Conservation (phyloP, 352 stramenopile genomes). For the Phytophthora chlamydospora region DNA sequence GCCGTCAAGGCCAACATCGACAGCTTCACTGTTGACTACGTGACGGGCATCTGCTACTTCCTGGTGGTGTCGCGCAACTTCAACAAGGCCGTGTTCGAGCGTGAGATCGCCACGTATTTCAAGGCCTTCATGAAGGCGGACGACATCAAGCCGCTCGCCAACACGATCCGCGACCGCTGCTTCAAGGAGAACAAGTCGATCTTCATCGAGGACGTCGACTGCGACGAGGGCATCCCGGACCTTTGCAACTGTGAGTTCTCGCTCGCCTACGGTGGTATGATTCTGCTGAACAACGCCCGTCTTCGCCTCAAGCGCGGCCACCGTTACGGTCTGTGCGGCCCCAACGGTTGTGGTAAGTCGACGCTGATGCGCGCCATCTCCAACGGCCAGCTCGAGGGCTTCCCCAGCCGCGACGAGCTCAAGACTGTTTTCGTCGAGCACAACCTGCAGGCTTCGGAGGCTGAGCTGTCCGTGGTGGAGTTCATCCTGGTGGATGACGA, state of each 20-base stretch:
- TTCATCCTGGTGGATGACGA: constrained; percentile 91
- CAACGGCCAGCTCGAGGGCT: constrained; percentile 95
- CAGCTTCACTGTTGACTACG: constrained; percentile 91
- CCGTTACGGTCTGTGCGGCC: constrained; percentile 95
- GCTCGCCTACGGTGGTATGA: constrained; percentile 95
- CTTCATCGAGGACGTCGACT: constrained; percentile 96
- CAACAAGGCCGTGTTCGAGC: constrained; percentile 94
- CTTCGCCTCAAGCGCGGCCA: constrained; percentile 92
- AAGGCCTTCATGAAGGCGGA: constrained; percentile 76
- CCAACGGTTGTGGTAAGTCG: constrained; percentile 94
- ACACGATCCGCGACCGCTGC: constrained; percentile 83
- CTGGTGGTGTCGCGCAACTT: constrained; percentile 92
- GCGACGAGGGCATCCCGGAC: constrained; percentile 96
- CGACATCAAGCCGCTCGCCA: constrained; percentile 69
- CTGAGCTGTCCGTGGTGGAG: constrained; percentile 83
- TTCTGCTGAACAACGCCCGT: constrained; percentile 91
- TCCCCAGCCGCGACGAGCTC: constrained; percentile 94
- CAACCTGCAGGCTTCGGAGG: constrained; percentile 93
- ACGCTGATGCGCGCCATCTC: constrained; percentile 97
- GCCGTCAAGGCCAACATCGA: constrained; percentile 91
- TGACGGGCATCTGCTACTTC: constrained; percentile 86
- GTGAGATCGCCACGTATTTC: constrained; percentile 92
- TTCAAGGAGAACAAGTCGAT: constrained; percentile 92
- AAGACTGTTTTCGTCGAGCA: constrained; percentile 97
- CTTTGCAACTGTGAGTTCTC: constrained; percentile 99